Evolutionary conservation across 176 grass and related monocot species (phyloP), one percentile per base, ranked within the genome.

Genomic region (Avena eriantha): DNA sequence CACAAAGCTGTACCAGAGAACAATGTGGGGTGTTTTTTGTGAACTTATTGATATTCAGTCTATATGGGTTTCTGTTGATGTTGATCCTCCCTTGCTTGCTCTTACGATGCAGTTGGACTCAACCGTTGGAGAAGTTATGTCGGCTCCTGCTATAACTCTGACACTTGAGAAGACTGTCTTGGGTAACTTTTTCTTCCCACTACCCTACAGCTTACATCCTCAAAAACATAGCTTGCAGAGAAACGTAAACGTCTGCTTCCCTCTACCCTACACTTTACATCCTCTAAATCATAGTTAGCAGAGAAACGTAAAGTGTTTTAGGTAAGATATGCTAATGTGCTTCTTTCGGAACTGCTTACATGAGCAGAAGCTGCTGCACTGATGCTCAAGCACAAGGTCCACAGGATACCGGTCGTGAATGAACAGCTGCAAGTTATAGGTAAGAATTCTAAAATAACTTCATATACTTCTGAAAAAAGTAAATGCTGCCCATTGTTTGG

Each of bases 341-440:
- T 35, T 35, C 2, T 21, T 0, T 79, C 3, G 1, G 21, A 51
- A 63, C 5, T 83, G 67, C 3, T 58, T 36, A 35, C 60, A 34
- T 79, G 75, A 80, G 80, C 86, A 98, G 96, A 95, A 17, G 96
- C 93, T 88, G 92, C 93, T 31, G 88, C 86, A 51, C 79, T 95
- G 50, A 98, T 95, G 92, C 92, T 98, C 2, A 98, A 94, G 90
- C 82, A 83, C 33, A 94, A 98, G 64, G 88, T 98, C 50, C 96
- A 98, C 79, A 73, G 93, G 86, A 88, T 98, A 82, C 96, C 93
- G 8, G 78, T 95, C 69, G 31, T 94, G 45, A 91, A 95, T 88
- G 88, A 91, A 67, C 81, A 91, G 21, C 78, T 65, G 48, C 81
- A 91, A 77, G 88, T 95, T 65, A 57, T 95, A 0, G 93, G 93